phyloP scores from a whole-genome alignment of 2,329 filamentous ascomycete species.

The Ophiostoma angusticollis region DNA sequence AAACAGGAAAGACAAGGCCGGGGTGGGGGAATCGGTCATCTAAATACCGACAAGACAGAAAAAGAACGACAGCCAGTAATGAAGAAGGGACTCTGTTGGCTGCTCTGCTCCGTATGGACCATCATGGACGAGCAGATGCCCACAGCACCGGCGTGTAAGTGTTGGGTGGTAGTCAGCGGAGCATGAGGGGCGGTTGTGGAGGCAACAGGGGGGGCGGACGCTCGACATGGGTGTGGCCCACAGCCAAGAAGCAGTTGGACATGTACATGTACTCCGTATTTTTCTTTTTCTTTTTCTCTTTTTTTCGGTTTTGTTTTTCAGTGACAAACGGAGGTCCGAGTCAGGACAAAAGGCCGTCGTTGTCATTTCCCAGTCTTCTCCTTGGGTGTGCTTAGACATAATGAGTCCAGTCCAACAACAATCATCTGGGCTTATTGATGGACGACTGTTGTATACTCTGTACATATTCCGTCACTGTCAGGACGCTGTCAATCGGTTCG shows the following conservation, averaged over 20 bases:
- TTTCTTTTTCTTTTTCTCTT: not conserved
- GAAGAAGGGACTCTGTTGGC: too few relatives aligned
- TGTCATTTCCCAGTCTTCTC: too few relatives aligned
- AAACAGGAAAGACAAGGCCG: not conserved
- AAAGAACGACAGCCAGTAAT: not conserved
- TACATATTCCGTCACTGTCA: too few relatives aligned
- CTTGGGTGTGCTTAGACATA: too few relatives aligned
- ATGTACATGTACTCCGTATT: conserved; percentile 1
- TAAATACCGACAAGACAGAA: conserved; percentile 7
- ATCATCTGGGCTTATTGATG: too few relatives aligned
- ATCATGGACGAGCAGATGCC: conserved; percentile 3
- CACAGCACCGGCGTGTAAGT: conserved; percentile 7
- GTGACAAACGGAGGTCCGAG: too few relatives aligned
- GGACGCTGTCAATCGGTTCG: too few relatives aligned
- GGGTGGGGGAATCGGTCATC: not conserved
- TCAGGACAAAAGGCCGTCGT: too few relatives aligned
- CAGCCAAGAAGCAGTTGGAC: not conserved
- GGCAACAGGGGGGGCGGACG: conserved; percentile 1
- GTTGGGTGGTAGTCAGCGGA: not conserved
- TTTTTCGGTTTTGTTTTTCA: too few relatives aligned
- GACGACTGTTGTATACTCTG: too few relatives aligned
- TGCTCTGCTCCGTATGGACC: not conserved
- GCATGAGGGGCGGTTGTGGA: conserved; percentile 4
- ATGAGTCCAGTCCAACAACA: too few relatives aligned
- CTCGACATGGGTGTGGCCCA: conserved; percentile 5